phyloP scores from a whole-genome alignment of 176 grass and related monocot species.

The Bolboschoenus planiculmis region DNA sequence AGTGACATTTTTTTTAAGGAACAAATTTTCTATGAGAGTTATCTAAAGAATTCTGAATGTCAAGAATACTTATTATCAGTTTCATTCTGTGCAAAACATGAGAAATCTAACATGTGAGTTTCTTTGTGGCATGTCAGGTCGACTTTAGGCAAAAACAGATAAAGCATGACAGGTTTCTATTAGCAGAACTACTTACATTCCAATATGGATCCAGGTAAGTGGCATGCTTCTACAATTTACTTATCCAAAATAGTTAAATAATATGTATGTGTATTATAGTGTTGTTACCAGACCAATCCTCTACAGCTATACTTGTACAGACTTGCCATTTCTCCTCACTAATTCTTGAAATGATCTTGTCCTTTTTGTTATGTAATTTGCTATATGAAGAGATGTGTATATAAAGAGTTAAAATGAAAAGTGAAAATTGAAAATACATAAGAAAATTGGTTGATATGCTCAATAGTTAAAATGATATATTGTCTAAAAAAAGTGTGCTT shows the following conservation, averaged over 20 bases:
- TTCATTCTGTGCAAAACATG: background rate
- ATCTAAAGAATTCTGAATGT: background rate
- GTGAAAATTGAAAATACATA: background rate
- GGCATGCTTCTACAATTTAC: background rate
- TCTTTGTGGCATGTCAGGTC: background rate
- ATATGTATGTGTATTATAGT: background rate
- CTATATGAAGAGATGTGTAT: background rate
- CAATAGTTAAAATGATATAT: background rate
- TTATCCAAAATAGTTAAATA: background rate
- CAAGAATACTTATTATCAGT: background rate
- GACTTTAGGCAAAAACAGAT: background rate
- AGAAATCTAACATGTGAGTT: background rate
- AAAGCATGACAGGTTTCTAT: background rate
- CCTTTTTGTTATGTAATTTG: background rate
- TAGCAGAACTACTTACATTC: background rate
- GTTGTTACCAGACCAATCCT: background rate
- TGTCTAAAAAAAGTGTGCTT: background rate
- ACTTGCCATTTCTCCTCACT: background rate
- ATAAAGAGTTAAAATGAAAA: background rate
- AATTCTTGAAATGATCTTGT: background rate
- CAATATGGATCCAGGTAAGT: background rate
- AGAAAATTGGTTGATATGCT: background rate
- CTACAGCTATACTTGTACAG: background rate
- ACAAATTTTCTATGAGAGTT: background rate
- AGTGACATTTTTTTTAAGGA: background rate